Base-by-base conservation (phyloP, 345 rosid species). In the Sisymbrium irio region DNA sequence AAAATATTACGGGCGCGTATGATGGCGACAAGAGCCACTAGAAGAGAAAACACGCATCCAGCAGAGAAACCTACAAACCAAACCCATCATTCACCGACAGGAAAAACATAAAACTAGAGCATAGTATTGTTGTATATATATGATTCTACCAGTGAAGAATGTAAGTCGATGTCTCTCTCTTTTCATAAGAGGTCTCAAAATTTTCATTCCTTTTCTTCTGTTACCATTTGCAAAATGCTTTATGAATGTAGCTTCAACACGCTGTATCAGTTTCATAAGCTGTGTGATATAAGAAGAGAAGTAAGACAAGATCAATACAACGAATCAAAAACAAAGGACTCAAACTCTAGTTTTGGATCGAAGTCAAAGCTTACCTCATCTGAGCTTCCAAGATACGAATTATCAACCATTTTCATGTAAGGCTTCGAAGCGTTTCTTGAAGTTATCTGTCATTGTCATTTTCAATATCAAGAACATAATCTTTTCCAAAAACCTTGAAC, bases 211-310 rank as follows among this genome's bases (percentile, higher is more conserved):
- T 66, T 84, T 80, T 17, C 75, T 76, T 40, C 82, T 84, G 71
- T 89, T 87, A n/a, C 80, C 80, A 65, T 87, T 86, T 1, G 86
- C 61, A 54, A 89, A 89, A 78, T 89, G 88, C 69, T 88, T 88
- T 39, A 86, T 77, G 74, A 83, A 86, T 32, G 89, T 85, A 6
- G 78, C 81, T 77, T 88, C 93, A 27, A 83, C 89, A 44, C 89
- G 81, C 27, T 82, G 84, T 81, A 85, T 72, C 9, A 85, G 79
- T 79, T 71, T 85, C 64, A 75, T 69, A 25, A 85, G 78, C 87
- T 86, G 61, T 86, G 61, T 6, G 4, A 67, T n/a, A 27, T 1
- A 50, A 50, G 32, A 22, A 50, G 32, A 22, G 55, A 50, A 20
- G 55, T 30, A 27, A 32, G 42, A 75, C 25, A 67, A 22, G 40